Evolutionary conservation across 2,329 filamentous ascomycete species (phyloP), one percentile per base, ranked within the genome.

Genomic region (Fusarium sp.): DNA sequence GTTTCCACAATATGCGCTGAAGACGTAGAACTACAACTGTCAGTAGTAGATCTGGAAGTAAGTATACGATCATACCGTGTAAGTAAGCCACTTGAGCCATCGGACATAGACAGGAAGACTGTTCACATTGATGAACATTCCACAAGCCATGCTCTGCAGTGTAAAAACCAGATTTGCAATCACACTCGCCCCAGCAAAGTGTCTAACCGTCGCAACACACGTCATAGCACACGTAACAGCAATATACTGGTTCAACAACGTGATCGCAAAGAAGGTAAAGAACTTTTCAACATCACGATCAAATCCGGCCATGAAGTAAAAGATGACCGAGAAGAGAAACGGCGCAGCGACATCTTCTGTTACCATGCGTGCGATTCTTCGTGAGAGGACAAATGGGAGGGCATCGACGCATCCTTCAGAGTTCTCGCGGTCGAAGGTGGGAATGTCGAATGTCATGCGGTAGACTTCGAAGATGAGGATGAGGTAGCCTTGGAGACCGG

Each of bases 221-320:
- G 89, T 85, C 71, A 90, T 89, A 3, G 93, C 92, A 74, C 92
- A 92, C 2, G 89, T 92, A 15, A 95, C 88, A 2, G 92, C 89
- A 39, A 93, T 90, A 72, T 93, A 94, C 66, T 95, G 93, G 48
- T 89, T 90, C 7, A 94, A 79, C 9, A 95, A 79, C 0, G 90
- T 87, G 41, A 94, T 85, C 6, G 86, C 84, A 71, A 94, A 91
- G 82, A 94, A 95, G 2, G 87, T 90, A 64, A 95, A 90, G 79
- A 94, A 94, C 60, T 91, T 88, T 4, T 77, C 80, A 0, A 86
- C 88, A 14, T 90, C 86, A 6, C 86, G 84, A 51, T 92, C 88
- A 73, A 94, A 93, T 1, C 92, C 92, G 11, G 90, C 88, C 91
- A 94, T 94, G 79, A 93, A 94, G 79, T 94, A 95, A 77, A 90